phyloP scores from a whole-genome alignment of 192 early-diverging fungal species.

The Dimargaris verticillata region DNA sequence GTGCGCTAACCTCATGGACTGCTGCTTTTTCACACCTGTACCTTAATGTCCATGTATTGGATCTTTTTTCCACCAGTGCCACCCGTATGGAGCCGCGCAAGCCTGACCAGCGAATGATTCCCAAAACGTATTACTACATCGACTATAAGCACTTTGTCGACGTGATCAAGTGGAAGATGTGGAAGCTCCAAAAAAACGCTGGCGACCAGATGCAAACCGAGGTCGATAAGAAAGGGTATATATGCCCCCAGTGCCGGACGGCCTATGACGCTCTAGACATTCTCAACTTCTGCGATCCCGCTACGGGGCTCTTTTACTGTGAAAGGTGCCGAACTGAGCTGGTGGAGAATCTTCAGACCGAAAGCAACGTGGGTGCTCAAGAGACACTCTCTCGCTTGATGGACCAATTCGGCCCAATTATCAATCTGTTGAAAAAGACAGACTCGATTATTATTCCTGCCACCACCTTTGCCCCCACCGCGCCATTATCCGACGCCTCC shows the following conservation, averaged over 20 bases:
- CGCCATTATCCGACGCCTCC: background rate
- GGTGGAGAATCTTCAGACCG: conserved; percentile 43
- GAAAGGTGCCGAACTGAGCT: conserved; percentile 39
- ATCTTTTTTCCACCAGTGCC: conserved; percentile 15
- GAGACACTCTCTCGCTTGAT: conserved; percentile 39
- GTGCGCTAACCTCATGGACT: background rate
- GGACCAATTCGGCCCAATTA: conserved; percentile 53
- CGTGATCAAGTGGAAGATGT: conserved; percentile 83
- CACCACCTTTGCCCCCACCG: conserved; percentile 28
- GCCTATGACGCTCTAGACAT: conserved; percentile 45
- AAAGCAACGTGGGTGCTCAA: conserved; percentile 35
- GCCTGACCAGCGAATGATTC: conserved; percentile 2
- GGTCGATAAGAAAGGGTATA: conserved; percentile 50
- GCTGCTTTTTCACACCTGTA: background rate
- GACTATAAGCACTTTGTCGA: conserved; percentile 90
- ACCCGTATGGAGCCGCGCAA: conserved; percentile 28
- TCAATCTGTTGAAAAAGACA: conserved; percentile 52
- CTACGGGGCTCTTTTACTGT: conserved; percentile 33
- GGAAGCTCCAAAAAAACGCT: conserved; percentile 53
- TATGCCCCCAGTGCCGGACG: conserved; percentile 40
- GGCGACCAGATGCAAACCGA: conserved; percentile 42
- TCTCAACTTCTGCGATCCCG: conserved; percentile 26
- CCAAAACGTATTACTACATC: conserved; percentile 64
- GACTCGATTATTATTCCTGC: conserved; percentile 46
- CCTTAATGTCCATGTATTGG: background rate